These are phyloP conservation scores for Magnusiomyces suaveolens DNA, from an alignment of 1,139 yeast species.

Conservation along the genomic window DNA sequence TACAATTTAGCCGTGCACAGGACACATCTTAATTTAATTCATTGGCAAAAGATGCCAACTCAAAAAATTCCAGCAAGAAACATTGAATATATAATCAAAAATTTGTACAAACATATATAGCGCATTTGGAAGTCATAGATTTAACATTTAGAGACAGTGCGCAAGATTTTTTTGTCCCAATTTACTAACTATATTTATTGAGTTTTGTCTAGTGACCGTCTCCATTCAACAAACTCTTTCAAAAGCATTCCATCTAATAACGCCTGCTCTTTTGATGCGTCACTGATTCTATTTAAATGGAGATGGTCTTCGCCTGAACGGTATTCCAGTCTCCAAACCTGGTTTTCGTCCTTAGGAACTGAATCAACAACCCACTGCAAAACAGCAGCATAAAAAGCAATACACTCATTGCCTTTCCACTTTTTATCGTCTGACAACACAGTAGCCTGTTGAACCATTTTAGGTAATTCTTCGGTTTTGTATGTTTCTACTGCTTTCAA, in stretches of 20 bases:
- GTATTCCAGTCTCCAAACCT: constrained; percentile 39
- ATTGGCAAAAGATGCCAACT: too few relatives aligned
- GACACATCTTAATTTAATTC: too few relatives aligned
- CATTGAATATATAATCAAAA: too few relatives aligned
- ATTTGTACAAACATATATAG: too few relatives aligned
- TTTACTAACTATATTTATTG: not conserved
- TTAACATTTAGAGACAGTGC: too few relatives aligned
- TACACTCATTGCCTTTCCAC: constrained; percentile 64
- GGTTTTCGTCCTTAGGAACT: constrained; percentile 44
- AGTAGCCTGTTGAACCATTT: constrained; percentile 36
- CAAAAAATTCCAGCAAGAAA: too few relatives aligned
- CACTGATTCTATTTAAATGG: constrained; percentile 33
- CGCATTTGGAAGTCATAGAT: too few relatives aligned
- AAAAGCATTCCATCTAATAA: constrained; percentile 38
- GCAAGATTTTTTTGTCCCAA: too few relatives aligned
- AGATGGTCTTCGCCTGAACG: constrained; percentile 36
- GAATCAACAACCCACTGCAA: constrained; percentile 61
- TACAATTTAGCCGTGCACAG: too few relatives aligned
- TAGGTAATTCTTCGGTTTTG: constrained; percentile 69
- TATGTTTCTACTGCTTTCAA: constrained; percentile 64
- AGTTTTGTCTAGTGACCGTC: constrained; percentile 31
- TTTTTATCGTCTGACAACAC: constrained; percentile 27
- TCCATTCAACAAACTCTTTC: constrained; percentile 54
- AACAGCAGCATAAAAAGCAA: constrained; percentile 78
- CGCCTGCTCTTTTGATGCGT: constrained; percentile 26